These are phyloP conservation scores for Pythium diclinum DNA, from an alignment of 352 stramenopile species.

Conservation along the genomic window DNA sequence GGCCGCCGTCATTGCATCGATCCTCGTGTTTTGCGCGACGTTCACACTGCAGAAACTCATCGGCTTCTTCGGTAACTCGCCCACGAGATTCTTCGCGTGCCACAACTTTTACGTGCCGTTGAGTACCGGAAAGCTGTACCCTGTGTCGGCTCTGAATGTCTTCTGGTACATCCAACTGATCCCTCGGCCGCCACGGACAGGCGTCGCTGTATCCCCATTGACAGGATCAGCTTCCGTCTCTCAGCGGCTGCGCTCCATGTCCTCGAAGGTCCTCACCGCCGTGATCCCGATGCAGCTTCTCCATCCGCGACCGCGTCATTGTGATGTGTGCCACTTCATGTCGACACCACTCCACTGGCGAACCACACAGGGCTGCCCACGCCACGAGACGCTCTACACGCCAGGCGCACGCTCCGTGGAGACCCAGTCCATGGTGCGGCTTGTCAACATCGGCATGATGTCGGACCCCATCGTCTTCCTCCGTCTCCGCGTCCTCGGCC, in stretches of 20 bases:
- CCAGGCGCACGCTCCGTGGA: conserved; percentile 14
- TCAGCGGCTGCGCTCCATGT: not conserved
- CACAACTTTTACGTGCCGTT: conserved; percentile 18
- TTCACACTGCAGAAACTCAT: not conserved
- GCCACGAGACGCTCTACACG: conserved; percentile 14
- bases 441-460: conserved; percentile 18
- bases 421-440: conserved; percentile 22
- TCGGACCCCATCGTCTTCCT: conserved; percentile 20
- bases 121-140: conserved; percentile 3
- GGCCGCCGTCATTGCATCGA: not conserved
- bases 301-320: not conserved
- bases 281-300: not conserved
- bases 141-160: conserved; percentile 2
- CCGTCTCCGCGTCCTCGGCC: conserved; percentile 2
- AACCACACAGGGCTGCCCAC: not conserved
- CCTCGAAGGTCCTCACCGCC: not conserved
- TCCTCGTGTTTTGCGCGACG: not conserved
- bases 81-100: conserved; percentile 6
- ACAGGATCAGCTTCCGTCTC: too few relatives aligned
- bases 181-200: too few relatives aligned
- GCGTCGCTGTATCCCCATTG: too few relatives aligned
- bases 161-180: conserved; percentile 11
- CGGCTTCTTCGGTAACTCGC: not conserved
- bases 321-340: not conserved
- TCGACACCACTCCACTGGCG: not conserved